Evolutionary conservation across 768 basidiomycete species (phyloP).

Genomic region (Cyathus striatus): DNA sequence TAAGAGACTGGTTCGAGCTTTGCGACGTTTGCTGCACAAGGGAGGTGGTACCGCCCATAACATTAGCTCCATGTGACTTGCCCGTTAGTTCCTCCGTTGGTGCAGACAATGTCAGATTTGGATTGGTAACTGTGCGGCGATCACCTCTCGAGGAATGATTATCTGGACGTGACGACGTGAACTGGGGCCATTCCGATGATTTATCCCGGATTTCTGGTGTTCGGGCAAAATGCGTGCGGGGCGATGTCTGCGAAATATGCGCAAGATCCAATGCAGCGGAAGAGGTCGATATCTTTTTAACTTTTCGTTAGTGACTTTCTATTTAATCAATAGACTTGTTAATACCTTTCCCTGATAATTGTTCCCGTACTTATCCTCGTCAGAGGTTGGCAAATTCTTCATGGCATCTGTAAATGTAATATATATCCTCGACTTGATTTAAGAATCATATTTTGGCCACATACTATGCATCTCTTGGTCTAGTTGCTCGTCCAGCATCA

Average conservation of each 20-base stretch:
- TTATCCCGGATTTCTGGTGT: conserved; percentile 58
- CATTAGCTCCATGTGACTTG: conserved; percentile 37
- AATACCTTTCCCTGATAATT: conserved; percentile 61
- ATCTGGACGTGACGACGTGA: conserved; percentile 62
- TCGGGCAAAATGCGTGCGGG: conserved; percentile 55
- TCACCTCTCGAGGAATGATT: conserved; percentile 48
- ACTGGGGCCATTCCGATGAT: conserved; percentile 94
- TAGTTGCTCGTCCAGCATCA: conserved; percentile 90
- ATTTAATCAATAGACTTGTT: conserved; percentile 2
- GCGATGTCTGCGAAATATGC: conserved; percentile 78
- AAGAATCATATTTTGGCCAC: conserved; percentile 17
- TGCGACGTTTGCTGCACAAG: conserved; percentile 61
- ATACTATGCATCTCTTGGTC: conserved; percentile 93
- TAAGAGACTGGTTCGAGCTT: conserved; percentile 26
- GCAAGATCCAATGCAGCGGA: conserved; percentile 94
- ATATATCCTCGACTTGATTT: neutral
- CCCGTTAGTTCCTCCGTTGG: conserved; percentile 44
- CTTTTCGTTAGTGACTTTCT: conserved; percentile 3
- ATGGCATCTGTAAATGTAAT: conserved; percentile 62
- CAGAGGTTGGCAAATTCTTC: conserved; percentile 80
- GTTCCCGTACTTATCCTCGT: conserved; percentile 79
- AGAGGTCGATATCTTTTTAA: conserved; percentile 79
- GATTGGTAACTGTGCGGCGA: conserved; percentile 72
- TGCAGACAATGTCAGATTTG: conserved; percentile 58
- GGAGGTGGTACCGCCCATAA: conserved; percentile 61